Percentiles rank a stretch among this genome's conserved stretches.
These are phyloP conservation scores for Fragilariopsis cylindrus DNA, from an alignment of 108 stramenopile species.

Conservation along the genomic window DNA sequence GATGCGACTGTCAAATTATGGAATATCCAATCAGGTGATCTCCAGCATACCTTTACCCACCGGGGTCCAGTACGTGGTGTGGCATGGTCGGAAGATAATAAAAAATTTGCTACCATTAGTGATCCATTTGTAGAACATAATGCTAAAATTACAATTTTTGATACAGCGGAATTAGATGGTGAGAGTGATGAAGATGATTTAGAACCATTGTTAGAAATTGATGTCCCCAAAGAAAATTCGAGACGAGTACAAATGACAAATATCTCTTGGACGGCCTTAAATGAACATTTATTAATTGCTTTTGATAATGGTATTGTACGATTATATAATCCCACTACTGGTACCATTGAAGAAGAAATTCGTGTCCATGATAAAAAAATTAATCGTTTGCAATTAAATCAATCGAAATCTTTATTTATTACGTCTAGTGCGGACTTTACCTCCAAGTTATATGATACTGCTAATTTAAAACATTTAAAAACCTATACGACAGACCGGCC, in stretches of 20 bases:
- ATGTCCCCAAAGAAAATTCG: slow-evolving; percentile 72
- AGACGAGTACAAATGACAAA: slow-evolving; percentile 87
- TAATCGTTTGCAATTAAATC: slow-evolving; percentile 91
- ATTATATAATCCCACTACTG: slow-evolving; percentile 88
- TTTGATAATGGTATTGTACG: slow-evolving; percentile 93
- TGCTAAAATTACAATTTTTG: slow-evolving; percentile 90
- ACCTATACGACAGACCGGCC: slow-evolving; percentile 97
- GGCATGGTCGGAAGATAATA: slow-evolving; percentile 92
- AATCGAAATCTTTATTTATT: slow-evolving; percentile 93
- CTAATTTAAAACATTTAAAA: slow-evolving; percentile 86
- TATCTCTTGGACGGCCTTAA: slow-evolving; percentile 88
- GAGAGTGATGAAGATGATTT: slow-evolving; percentile 48
- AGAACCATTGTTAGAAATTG: slow-evolving; percentile 79
- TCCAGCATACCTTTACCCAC: slow-evolving; percentile 82
- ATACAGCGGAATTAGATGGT: slow-evolving; percentile 18
- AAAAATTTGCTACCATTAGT: slow-evolving; percentile 92
- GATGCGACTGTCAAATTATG: slow-evolving; percentile 89
- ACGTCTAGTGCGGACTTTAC: slow-evolving; percentile 95
- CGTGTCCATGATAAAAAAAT: slow-evolving; percentile 91
- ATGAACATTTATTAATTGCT: slow-evolving; percentile 89
- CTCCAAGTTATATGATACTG: slow-evolving; percentile 92
- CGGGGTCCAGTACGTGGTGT: slow-evolving; percentile 91
- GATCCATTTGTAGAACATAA: slow-evolving; percentile 96
- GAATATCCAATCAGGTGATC: slow-evolving; percentile 91
- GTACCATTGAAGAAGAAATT: slow-evolving; percentile 79